phyloP scores from a whole-genome alignment of 2,329 filamentous ascomycete genomes.

The Colletotrichum sp. region DNA sequence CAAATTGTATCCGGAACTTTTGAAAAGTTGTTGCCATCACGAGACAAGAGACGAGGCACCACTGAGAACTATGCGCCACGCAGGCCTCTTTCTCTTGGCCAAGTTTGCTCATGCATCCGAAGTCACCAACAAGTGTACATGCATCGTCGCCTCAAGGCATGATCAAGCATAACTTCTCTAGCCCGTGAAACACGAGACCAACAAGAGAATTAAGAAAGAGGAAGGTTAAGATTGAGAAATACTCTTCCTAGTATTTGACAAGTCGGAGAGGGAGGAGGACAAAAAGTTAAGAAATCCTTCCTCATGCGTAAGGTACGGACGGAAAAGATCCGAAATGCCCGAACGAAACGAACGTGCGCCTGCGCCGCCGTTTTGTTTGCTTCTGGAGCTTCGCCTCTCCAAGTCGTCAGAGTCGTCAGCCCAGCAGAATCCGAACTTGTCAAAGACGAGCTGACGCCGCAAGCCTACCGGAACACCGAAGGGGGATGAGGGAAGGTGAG shows the following conservation, averaged over 20 bases:
- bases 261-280: background rate
- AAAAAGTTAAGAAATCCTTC: background rate
- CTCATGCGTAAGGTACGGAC: background rate
- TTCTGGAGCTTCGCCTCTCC: background rate
- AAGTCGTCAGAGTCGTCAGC: background rate
- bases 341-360: background rate
- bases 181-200: background rate
- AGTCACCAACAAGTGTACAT: background rate
- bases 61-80: background rate
- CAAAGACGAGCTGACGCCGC: background rate
- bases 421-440: background rate
- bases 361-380: background rate
- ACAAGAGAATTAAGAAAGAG: background rate
- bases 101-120: background rate
- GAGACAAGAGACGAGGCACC: background rate
- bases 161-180: background rate
- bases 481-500: background rate
- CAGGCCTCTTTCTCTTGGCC: background rate
- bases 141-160: background rate
- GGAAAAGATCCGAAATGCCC: background rate
- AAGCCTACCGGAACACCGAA: background rate
- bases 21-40: background rate
- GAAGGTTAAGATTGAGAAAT: background rate
- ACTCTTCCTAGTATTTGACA: background rate
- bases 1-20: background rate